Percentiles rank a stretch among this genome's conserved stretches.
phyloP scores from a whole-genome alignment of 257 asterid species.

The Nicotiana benthamiana region DNA sequence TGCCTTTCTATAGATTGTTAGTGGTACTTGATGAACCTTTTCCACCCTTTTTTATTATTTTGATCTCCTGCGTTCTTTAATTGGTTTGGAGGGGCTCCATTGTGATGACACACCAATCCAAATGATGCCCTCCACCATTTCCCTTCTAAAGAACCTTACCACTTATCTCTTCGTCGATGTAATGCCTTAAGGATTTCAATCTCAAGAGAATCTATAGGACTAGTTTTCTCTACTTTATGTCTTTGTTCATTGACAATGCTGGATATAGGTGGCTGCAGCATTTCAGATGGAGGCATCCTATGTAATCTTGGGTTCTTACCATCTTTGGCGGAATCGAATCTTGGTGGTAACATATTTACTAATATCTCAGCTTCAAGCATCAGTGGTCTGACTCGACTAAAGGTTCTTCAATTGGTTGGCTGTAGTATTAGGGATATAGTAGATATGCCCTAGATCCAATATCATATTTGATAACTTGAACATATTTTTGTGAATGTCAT shows the following conservation, averaged over 20 bases:
- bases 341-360: slow-evolving; percentile 4
- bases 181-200: background rate
- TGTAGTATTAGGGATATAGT: no score
- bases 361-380: background rate
- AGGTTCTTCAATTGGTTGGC: background rate
- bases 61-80: background rate
- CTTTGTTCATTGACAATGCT: slow-evolving; percentile 3
- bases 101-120: background rate
- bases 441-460: no score
- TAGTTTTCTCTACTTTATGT: background rate
- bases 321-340: background rate
- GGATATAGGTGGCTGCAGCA: slow-evolving; percentile 4
- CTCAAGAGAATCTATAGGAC: background rate
- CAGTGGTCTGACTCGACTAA: slow-evolving; percentile 6
- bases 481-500: no score
- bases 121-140: background rate
- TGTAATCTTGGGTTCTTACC: slow-evolving; percentile 1
- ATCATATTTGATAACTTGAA: no score
- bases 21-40: no score
- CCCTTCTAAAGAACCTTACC: background rate
- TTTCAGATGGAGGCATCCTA: slow-evolving; percentile 2
- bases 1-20: no score
- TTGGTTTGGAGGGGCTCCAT: background rate
- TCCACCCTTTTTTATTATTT: no score
- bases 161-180: slow-evolving; percentile 2